A percentile compares a stretch with the other conserved stretches of the same genome.
Evolutionary conservation across 208 protist genomes (phyloP).

Genomic region (Naegleria lovaniensis): DNA sequence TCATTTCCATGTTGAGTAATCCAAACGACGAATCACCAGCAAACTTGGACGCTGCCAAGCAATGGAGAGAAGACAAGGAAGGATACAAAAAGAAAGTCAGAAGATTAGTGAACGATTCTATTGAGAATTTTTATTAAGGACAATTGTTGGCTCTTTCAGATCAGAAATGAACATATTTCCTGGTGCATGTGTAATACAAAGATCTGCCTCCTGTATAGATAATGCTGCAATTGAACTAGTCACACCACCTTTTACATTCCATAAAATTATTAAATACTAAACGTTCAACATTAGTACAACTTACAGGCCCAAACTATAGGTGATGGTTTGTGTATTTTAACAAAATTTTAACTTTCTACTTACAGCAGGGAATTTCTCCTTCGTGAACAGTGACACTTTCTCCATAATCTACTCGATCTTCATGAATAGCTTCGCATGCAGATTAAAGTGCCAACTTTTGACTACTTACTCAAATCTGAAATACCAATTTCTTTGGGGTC

Average conservation of each 20-base stretch:
- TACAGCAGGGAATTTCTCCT: neutral
- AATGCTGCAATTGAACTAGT: neutral
- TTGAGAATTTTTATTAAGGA: slow-evolving; percentile 26
- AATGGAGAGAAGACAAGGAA: slow-evolving; percentile 1
- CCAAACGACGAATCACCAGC: slow-evolving; percentile 55
- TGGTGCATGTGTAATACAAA: neutral
- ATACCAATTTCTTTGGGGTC: slow-evolving; percentile 25
- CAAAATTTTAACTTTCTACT: too few relatives aligned
- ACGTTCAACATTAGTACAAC: too few relatives aligned
- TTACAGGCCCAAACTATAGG: neutral
- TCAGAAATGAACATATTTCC: slow-evolving; percentile 3
- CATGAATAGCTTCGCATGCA: too few relatives aligned
- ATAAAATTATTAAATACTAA: neutral
- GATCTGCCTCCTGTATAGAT: neutral
- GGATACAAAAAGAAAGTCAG: slow-evolving; percentile 31
- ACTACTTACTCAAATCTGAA: neutral
- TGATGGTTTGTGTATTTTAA: too few relatives aligned
- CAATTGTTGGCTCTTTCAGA: neutral
- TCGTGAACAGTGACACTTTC: neutral
- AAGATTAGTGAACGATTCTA: slow-evolving; percentile 17
- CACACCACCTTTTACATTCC: neutral
- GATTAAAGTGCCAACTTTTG: too few relatives aligned
- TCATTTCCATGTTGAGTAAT: slow-evolving; percentile 51
- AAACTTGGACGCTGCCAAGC: slow-evolving; percentile 53
- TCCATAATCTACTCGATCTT: neutral